phyloP scores from a whole-genome alignment of 1,284 basidiomycete species.

The Rhodotorula sp. region DNA sequence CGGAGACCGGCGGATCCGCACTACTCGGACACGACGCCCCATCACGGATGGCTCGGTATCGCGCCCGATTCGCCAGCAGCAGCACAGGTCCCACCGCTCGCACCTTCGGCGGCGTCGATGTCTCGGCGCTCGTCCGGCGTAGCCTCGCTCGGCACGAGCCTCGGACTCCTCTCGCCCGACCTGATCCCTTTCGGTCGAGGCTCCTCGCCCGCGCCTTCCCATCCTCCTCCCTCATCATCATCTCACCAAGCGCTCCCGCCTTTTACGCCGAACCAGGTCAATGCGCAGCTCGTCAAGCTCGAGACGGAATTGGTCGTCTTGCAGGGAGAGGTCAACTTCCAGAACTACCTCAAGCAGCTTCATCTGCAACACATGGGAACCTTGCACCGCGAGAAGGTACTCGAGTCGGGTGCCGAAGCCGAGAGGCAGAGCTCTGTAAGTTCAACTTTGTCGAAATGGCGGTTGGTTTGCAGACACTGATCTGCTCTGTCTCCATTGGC shows the following conservation, averaged over 20 bases:
- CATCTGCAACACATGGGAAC: conserved; percentile 74
- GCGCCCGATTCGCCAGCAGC: conserved; percentile 1
- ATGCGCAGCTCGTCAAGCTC: conserved; percentile 63
- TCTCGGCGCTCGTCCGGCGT: conserved; percentile 15
- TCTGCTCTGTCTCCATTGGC: background rate
- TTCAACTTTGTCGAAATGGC: background rate
- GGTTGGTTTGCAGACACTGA: background rate
- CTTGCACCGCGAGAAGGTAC: conserved; percentile 67
- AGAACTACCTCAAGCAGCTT: conserved; percentile 72
- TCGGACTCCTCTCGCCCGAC: conserved; percentile 23
- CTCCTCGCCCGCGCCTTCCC: background rate
- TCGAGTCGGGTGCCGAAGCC: conserved; percentile 68
- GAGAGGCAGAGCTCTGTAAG: conserved; percentile 61
- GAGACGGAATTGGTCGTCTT: conserved; percentile 71
- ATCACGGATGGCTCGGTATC: background rate
- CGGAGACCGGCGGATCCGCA: conserved; percentile 8
- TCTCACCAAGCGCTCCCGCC: background rate
- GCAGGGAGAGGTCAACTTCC: conserved; percentile 74
- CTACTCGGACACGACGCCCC: background rate
- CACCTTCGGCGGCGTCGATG: conserved; percentile 4
- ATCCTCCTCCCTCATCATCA: background rate
- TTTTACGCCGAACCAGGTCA: conserved; percentile 47
- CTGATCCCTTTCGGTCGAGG: conserved; percentile 7
- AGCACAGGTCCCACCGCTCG: background rate
- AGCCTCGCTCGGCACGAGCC: background rate